Evolutionary conservation across 2,329 filamentous ascomycete species (phyloP), one percentile per base, ranked within the genome.

Genomic region (Venturiaceae sp.): DNA sequence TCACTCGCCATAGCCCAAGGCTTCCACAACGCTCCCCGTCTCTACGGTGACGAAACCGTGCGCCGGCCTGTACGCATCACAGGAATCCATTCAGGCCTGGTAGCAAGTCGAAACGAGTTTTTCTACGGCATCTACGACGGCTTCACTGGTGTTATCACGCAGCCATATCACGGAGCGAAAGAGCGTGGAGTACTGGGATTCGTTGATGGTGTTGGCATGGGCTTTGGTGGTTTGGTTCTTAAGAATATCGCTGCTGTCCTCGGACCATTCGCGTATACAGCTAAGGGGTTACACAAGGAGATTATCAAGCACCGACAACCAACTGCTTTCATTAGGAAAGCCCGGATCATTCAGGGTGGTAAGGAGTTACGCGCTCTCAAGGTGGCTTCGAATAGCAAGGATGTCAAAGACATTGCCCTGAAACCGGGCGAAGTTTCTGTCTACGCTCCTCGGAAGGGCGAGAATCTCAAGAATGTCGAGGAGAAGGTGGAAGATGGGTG

Each of bases 11-110:
- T 96, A 37, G 87, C 91, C 0, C 88, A 87, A 69, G 92, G 92
- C 0, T 95, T 96, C 68, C 87, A 92, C 68, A 96, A 96, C 65
- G 86, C 88, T 5, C 91, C 92, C 0, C 85, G 83, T 64, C 76
- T 96, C 1, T 96, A 96, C 67, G 88, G 91, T 41, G 91, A 95
- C 65, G 84, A 89, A 1, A 88, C 85, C 1, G 84, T 96, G 0
- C 81, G 89, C 7, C 86, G 87, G 16, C 75, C 82, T 0, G 87
- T 90, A 59, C 90, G 89, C 64, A 87, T 96, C 4, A 91, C 88
- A 0, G 87, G 85, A 55, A 75, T 95, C 55, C 79, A 83, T 55
- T 89, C 85, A 62, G 92, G 92, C 0, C 72, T 96, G 30, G 84
- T 80, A 62, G 85, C 90, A 41, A 92, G 90, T 2, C 83, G 87